phyloP scores from a whole-genome alignment of 148 eudicot genomes.

The Cornus controversa region DNA sequence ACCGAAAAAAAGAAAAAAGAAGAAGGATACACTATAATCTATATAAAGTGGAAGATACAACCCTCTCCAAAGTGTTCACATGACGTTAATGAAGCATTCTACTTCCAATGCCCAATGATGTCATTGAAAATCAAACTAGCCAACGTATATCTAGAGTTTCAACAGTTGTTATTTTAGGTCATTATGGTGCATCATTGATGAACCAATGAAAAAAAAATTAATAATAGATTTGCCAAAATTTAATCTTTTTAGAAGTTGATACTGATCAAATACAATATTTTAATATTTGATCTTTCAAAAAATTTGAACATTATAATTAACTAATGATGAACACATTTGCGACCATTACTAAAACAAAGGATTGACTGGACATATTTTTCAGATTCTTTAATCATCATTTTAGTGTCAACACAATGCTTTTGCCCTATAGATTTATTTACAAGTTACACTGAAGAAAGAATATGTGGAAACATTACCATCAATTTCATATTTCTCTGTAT shows the following conservation, averaged over 20 bases:
- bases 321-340: background rate
- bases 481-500: constrained; percentile 81
- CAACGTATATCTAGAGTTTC: background rate
- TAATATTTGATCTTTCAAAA: background rate
- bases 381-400: background rate
- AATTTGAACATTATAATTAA: background rate
- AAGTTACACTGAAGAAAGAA: background rate
- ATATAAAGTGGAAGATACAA: too few species aligned
- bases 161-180: background rate
- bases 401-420: background rate
- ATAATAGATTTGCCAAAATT: background rate
- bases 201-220: background rate
- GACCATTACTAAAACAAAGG: background rate
- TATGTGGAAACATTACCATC: constrained; percentile 50
- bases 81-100: background rate
- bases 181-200: background rate
- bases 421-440: too few species aligned
- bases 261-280: too few species aligned
- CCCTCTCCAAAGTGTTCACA: too few species aligned
- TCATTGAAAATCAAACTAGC: background rate
- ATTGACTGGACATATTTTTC: background rate
- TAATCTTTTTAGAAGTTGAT: background rate
- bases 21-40: too few species aligned
- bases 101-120: background rate
- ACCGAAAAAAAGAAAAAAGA: too few species aligned